phyloP scores from a whole-genome alignment of 257 asterid genomes.

The Cinchona pubescens region DNA sequence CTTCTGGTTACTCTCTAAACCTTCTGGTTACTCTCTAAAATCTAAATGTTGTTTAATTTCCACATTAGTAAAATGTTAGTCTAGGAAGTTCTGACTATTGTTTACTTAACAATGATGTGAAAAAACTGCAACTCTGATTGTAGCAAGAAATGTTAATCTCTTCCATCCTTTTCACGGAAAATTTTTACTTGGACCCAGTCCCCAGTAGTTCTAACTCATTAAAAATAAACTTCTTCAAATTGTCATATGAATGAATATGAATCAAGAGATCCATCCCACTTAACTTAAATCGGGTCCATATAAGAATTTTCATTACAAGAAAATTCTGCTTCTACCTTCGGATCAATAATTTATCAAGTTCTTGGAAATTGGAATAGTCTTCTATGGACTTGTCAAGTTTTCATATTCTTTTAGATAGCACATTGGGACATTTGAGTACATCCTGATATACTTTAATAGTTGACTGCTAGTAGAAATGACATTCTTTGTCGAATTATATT shows the following conservation, averaged over 20 bases:
- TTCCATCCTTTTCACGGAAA: too few relatives aligned
- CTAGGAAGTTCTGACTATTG: background rate
- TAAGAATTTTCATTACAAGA: background rate
- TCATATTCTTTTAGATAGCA: background rate
- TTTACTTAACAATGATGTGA: background rate
- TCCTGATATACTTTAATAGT: background rate
- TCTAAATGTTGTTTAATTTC: background rate
- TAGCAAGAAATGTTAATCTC: background rate
- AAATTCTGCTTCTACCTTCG: background rate
- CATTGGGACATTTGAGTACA: background rate
- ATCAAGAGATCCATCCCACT: too few relatives aligned
- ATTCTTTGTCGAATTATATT: background rate
- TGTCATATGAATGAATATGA: too few relatives aligned
- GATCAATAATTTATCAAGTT: background rate
- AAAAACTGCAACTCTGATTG: background rate
- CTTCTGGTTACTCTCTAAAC: too few relatives aligned
- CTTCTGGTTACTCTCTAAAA: too few relatives aligned
- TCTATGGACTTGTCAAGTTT: background rate
- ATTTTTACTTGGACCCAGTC: too few relatives aligned
- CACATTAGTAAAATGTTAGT: slow-evolving; percentile 3
- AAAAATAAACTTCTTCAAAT: too few relatives aligned
- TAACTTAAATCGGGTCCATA: too few relatives aligned
- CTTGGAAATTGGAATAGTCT: background rate
- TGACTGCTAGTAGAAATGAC: background rate
- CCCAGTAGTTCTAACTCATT: too few relatives aligned